These are phyloP conservation scores for Conringia planisiliqua DNA, from an alignment of 345 rosid species.

Conservation along the genomic window DNA sequence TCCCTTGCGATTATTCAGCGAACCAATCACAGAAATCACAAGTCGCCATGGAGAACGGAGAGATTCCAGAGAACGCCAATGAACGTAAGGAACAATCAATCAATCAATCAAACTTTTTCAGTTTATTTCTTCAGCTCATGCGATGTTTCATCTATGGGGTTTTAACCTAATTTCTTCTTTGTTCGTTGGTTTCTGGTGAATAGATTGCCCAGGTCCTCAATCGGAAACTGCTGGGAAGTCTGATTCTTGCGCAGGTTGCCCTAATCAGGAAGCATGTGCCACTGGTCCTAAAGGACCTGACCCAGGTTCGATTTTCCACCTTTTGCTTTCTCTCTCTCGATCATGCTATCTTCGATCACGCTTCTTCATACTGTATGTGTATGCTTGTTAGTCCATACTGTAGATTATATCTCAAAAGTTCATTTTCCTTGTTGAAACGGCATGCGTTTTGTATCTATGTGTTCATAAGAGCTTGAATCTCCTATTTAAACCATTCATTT, in stretches of 20 bases:
- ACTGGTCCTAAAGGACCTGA: slow-evolving; percentile 96
- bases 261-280: slow-evolving; percentile 88
- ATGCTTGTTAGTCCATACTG: neutral
- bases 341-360: neutral
- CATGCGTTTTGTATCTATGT: neutral
- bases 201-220: slow-evolving; percentile 84
- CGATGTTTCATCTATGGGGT: neutral
- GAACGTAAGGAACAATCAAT: slow-evolving; percentile 19
- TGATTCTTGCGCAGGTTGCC: slow-evolving; percentile 83
- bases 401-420: neutral
- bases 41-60: slow-evolving; percentile 32
- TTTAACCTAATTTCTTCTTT: neutral
- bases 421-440: neutral
- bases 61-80: slow-evolving; percentile 34
- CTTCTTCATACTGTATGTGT: neutral
- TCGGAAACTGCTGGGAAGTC: slow-evolving; percentile 82
- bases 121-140: neutral
- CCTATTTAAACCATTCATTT: neutral
- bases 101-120: neutral
- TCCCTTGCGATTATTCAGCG: neutral
- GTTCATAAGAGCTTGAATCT: neutral
- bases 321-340: neutral
- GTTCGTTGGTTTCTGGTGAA: neutral
- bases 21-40: neutral
- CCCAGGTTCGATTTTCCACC: slow-evolving; percentile 55